Conservation (phyloP, 2,329 filamentous ascomycete genomes). For the Colletotrichum filicis region DNA sequence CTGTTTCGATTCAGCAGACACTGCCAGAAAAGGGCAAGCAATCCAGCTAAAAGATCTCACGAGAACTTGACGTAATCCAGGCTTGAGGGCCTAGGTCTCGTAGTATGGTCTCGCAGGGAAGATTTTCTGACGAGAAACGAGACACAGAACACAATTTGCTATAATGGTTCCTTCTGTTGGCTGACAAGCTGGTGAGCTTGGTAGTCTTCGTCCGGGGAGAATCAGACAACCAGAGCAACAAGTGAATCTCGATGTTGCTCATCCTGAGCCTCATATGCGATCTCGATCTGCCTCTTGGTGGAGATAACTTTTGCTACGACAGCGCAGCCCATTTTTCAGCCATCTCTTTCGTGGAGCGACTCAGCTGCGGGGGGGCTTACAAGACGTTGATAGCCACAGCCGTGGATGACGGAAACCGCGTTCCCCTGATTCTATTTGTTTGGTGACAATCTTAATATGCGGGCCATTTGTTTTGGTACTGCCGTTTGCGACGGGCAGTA, state of each 20-base stretch:
- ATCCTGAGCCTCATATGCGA: background rate
- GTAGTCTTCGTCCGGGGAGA: background rate
- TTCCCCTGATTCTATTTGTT: constrained; percentile 31
- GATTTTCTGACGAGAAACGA: background rate
- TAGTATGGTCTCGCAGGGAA: background rate
- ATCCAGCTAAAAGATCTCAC: background rate
- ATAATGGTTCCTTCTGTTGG: background rate
- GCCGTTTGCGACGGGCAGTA: constrained; percentile 13
- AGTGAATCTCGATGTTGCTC: background rate
- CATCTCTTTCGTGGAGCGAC: background rate
- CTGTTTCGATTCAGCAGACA: background rate
- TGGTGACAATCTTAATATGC: constrained; percentile 27
- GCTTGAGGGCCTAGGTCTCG: background rate
- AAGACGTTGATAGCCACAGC: background rate
- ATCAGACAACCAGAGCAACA: background rate
- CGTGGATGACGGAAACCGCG: constrained; percentile 26
- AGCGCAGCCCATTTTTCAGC: constrained; percentile 3
- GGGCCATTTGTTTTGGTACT: constrained; percentile 27
- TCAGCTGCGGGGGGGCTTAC: background rate
- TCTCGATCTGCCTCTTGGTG: constrained; percentile 20
- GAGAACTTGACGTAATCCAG: background rate
- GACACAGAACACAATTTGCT: background rate
- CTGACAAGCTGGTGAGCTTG: background rate
- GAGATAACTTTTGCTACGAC: background rate
- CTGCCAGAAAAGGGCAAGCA: background rate